Conservation (phyloP, 768 basidiomycete genomes). For the Ramaria rubella region DNA sequence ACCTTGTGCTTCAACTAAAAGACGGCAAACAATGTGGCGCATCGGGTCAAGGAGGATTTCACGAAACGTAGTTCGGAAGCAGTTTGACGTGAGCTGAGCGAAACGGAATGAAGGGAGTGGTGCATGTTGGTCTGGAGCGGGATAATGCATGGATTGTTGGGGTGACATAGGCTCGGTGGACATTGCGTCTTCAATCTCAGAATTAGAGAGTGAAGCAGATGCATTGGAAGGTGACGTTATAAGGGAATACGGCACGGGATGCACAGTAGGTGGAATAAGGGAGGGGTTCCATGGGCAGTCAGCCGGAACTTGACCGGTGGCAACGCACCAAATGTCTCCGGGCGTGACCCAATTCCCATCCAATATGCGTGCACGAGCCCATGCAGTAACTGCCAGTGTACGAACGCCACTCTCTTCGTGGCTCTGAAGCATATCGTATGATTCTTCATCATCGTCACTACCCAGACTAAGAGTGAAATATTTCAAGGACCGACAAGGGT, state of each 20-base stretch:
- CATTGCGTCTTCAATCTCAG: constrained; percentile 21
- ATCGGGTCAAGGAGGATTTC: constrained; percentile 58
- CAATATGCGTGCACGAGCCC: constrained; percentile 63
- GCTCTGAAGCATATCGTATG: constrained; percentile 34
- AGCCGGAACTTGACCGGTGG: constrained; percentile 6
- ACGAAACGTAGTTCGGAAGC: constrained; percentile 53
- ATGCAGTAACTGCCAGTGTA: constrained; percentile 59
- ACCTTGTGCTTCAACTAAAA: constrained; percentile 44
- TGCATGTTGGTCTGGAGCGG: constrained; percentile 40
- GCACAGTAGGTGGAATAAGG: not conserved
- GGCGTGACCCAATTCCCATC: constrained; percentile 75
- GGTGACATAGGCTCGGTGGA: constrained; percentile 15
- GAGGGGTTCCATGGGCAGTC: not conserved
- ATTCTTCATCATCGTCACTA: constrained; percentile 28
- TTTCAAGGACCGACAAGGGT: not conserved
- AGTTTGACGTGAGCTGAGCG: constrained; percentile 57
- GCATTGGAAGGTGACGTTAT: not conserved
- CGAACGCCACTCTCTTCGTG: constrained; percentile 42
- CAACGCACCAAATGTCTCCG: constrained; percentile 58
- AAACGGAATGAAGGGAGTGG: constrained; percentile 55
- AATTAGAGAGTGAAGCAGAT: not conserved
- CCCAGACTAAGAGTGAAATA: not conserved
- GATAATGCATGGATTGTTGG: constrained; percentile 15
- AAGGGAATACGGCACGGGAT: constrained; percentile 3
- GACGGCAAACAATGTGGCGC: constrained; percentile 62